phyloP scores from a whole-genome alignment of 805 yeast species.

The Metschnikowia peoriensis region DNA sequence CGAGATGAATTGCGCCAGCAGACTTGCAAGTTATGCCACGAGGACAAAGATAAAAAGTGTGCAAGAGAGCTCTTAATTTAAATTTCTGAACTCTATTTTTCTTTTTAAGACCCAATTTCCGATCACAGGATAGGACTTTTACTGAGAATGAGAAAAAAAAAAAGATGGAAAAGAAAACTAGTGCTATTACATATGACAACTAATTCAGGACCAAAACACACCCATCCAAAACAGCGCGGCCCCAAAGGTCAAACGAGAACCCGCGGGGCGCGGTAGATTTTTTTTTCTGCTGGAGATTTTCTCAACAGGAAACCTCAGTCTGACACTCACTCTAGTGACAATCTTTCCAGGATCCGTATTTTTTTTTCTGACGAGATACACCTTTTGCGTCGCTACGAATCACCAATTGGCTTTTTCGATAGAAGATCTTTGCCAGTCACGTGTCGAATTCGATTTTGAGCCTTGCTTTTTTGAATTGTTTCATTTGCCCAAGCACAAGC shows the following conservation, averaged over 20 bases:
- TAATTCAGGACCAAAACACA: neutral
- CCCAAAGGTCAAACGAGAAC: neutral
- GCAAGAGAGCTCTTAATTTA: too few species aligned
- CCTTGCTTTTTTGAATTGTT: neutral
- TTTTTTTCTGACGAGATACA: neutral
- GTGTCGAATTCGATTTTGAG: neutral
- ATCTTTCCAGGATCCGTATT: neutral
- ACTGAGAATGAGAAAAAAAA: too few species aligned
- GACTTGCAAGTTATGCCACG: too few species aligned
- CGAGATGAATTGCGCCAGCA: too few species aligned
- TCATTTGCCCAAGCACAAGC: neutral
- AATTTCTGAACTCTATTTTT: too few species aligned
- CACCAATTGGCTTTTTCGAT: neutral
- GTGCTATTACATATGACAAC: too few species aligned
- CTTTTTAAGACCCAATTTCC: too few species aligned
- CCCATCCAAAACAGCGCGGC: neutral
- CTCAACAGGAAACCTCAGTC: constrained; percentile 2
- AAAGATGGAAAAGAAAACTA: too few species aligned
- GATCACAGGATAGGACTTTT: too few species aligned
- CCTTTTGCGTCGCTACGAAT: neutral
- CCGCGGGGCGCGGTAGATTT: neutral
- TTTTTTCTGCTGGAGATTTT: constrained; percentile 8
- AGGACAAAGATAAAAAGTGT: too few species aligned
- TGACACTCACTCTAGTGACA: neutral
- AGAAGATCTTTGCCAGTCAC: neutral